Base-by-base conservation (phyloP, 2,329 filamentous ascomycete species). In the Ophiostoma fasciatum region DNA sequence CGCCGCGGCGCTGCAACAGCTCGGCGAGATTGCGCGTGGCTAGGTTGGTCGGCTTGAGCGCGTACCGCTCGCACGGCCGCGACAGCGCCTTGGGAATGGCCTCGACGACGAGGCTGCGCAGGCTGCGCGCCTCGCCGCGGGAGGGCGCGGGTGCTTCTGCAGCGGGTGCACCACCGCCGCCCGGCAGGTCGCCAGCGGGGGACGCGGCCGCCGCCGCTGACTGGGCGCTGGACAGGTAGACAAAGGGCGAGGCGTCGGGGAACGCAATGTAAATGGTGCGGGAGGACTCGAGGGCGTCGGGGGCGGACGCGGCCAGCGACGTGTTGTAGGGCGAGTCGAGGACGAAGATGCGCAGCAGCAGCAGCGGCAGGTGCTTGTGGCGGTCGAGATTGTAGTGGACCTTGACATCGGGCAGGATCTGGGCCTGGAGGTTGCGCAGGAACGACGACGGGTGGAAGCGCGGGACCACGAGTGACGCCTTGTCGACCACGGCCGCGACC, bases 81-180 rank as follows among this genome's bases (percentile, higher is more conserved):
- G 82, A 90, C 11, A 93, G 65, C 1, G 84, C 84, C 48, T 83
- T 85, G 1, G 84, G 82, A 7, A 94, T 75, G 2, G 82, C 81
- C 42, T 85, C 77, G 21, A 85, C 64, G 5, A 92, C 72, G 4
- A 90, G 62, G 27, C 70, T 73, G 37, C 78, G 72, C 19, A 90
- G 58, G 46, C 73, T 79, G 33, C 70, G 71, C 5, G 66, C 62
- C 41, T 82, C 77, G 10, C 60, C 58, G 52, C 10, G 60, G 55
- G 0, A 61, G 13, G 19, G 5, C 11, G 27, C 4, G 3, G 27
- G 3, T 3, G 33, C 12, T 6, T 25, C 23, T n/a, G n/a, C n/a
- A n/a, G n/a, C n/a, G n/a, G n/a, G n/a, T n/a, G n/a, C n/a, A 13
- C 23, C 25, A 7, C n/a, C 27, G 10, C 31, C 33, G n/a, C 22